Base-by-base conservation (phyloP, 495 filamentous ascomycete genomes). In the Lasiosphaeriaceae sp. region DNA sequence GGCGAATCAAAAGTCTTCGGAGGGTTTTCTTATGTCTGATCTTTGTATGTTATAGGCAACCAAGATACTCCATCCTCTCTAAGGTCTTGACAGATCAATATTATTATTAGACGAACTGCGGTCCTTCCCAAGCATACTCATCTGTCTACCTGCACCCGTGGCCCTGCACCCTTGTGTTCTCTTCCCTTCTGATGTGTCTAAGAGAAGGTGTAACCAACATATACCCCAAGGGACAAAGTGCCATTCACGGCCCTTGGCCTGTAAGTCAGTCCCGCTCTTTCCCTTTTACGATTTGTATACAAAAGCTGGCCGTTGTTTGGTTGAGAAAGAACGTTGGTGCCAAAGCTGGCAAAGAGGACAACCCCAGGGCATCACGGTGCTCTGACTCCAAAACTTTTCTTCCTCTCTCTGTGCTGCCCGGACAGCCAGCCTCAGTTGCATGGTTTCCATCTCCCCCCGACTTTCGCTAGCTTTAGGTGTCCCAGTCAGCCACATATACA, bases 1-100 rank as follows among this genome's bases (percentile, higher is more conserved):
- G 68, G 62, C 55, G 71, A 69, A 68, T 41, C 61, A 65, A 71
- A 69, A 59, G 22, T 47, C 49, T 60, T 56, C 35, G 9, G n/a
- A 43, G 39, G 39, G 39, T 31, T 57, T 37, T 52, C 54, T 47
- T 61, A 11, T 52, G 45, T 50, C 17, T 57, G n/a, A 16, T 52
- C 17, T 22, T 52, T 19, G 4, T 21, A 20, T 23, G 9, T 47
- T 47, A 22, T 47, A 47, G 9, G 7, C 20, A 47, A 22, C 45
- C 31, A 37, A 52, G 49, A 52, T 52, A 39, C 29, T 50, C 48
- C 48, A 50, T 31, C 20, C 51, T 44, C 39, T 43, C 2, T 2
- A 47, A 21, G 19, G 20, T 47, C 19, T 47, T 17, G 11, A 47
- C n/a, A 2, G n/a, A 43, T 43, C 5, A 17, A 43, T 31, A 6